A percentile compares a stretch with the other conserved stretches of the same genome.
These are phyloP conservation scores for Eremothecium gossypii DNA, from an alignment of 1,139 yeast genomes.

Conservation along the genomic window DNA sequence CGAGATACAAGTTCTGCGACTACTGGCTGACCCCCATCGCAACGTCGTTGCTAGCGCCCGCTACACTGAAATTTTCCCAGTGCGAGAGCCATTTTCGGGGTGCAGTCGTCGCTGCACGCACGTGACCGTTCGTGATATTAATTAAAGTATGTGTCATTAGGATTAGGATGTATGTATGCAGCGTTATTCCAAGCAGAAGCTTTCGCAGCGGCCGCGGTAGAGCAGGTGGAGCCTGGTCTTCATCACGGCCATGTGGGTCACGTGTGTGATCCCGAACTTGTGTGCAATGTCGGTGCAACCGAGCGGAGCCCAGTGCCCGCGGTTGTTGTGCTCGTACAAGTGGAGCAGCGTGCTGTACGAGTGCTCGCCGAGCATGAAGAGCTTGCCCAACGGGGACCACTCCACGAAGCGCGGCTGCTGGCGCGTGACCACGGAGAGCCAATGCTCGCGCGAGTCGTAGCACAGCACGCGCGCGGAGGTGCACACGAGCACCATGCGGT, in stretches of 20 bases:
- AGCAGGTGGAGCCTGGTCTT: slow-evolving; percentile 2
- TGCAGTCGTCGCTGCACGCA: no score
- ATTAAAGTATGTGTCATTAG: no score
- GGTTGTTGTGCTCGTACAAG: slow-evolving; percentile 12
- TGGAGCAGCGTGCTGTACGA: slow-evolving; percentile 20
- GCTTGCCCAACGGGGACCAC: slow-evolving; percentile 8
- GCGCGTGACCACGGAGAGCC: slow-evolving; percentile 7
- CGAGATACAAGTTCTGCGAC: no score
- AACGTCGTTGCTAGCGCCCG: no score
- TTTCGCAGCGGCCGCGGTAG: not conserved
- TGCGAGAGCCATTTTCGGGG: no score
- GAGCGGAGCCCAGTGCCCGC: slow-evolving; percentile 15
- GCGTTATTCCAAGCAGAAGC: slow-evolving; percentile 1
- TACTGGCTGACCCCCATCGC: no score
- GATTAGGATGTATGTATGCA: no score
- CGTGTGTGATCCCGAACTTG: slow-evolving; percentile 15
- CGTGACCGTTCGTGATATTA: no score
- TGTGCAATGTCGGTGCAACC: slow-evolving; percentile 21
- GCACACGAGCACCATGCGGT: slow-evolving; percentile 3
- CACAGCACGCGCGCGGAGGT: slow-evolving; percentile 8
- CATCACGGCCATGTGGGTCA: slow-evolving; percentile 8
- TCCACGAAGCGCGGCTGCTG: slow-evolving; percentile 4
- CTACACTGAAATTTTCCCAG: no score
- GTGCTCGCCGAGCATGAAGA: slow-evolving; percentile 16
- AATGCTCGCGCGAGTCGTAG: slow-evolving; percentile 7